Conservation (phyloP, 192 early-diverging fungal genomes). For the Rhizophagus prolifer region DNA sequence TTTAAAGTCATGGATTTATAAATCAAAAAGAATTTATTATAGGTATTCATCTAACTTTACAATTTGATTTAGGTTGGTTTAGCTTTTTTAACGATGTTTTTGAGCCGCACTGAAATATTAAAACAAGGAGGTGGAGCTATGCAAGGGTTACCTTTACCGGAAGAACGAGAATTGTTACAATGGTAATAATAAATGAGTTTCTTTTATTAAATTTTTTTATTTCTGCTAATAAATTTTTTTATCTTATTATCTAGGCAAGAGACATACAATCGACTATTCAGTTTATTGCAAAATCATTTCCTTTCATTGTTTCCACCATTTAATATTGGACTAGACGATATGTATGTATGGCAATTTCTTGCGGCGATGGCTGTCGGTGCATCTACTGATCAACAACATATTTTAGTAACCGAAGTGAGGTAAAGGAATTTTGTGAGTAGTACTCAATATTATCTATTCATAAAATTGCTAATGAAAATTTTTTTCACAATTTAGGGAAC, state of each 20-base stretch:
- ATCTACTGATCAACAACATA: constrained; percentile 90
- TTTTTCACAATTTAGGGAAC: constrained; percentile 52
- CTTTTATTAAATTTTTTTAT: constrained; percentile 9
- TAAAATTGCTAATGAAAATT: neutral
- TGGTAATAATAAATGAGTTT: constrained; percentile 44
- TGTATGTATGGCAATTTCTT: constrained; percentile 98
- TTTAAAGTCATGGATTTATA: neutral
- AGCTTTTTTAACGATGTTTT: constrained; percentile 85
- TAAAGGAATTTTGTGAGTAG: constrained; percentile 37
- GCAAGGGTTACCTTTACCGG: constrained; percentile 52
- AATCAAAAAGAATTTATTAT: neutral
- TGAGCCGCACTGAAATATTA: constrained; percentile 87
- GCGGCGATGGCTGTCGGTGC: constrained; percentile 94
- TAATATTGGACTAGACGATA: constrained; percentile 65
- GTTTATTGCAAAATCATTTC: constrained; percentile 72
- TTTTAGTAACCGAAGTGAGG: constrained; percentile 87
- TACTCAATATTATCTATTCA: neutral
- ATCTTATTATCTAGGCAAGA: constrained; percentile 56
- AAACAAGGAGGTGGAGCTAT: constrained; percentile 64
- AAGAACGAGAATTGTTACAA: constrained; percentile 52
- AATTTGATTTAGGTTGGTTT: constrained; percentile 62
- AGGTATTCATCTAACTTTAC: neutral
- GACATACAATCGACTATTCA: constrained; percentile 82
- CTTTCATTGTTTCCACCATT: constrained; percentile 74
- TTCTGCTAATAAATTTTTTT: neutral